Evolutionary conservation across 2,329 filamentous ascomycete genomes (phyloP).

Genomic region (Fusarium sacchari): DNA sequence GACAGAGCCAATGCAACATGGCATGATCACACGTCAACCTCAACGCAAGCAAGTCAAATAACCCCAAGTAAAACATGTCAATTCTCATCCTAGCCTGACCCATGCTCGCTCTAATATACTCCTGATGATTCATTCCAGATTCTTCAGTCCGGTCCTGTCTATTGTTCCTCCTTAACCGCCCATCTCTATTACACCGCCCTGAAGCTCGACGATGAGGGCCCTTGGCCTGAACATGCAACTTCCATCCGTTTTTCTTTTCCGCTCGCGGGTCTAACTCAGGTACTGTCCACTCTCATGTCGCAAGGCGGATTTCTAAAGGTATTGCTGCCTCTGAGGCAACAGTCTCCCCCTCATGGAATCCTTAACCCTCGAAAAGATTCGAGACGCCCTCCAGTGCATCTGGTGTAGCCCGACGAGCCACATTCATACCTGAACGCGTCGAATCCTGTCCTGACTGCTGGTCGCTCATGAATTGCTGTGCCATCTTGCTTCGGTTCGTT

Average conservation of each 20-base stretch:
- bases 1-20: background rate
- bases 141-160: slow-evolving; percentile 23
- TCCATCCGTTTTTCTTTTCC: slow-evolving; percentile 21
- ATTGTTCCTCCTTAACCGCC: slow-evolving; percentile 14
- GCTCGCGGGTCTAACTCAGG: background rate
- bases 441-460: slow-evolving; percentile 47
- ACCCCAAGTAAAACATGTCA: slow-evolving; percentile 1
- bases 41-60: background rate
- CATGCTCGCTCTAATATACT: slow-evolving; percentile 41
- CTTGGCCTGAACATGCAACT: background rate
- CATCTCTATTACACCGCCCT: slow-evolving; percentile 7
- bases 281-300: slow-evolving; percentile 5
- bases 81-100: slow-evolving; percentile 15
- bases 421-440: slow-evolving; percentile 44
- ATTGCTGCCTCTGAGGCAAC: background rate
- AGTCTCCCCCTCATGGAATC: background rate
- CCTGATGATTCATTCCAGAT: slow-evolving; percentile 22
- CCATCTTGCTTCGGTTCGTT: slow-evolving; percentile 60
- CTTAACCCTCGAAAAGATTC: slow-evolving; percentile 57
- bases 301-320: background rate
- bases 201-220: background rate
- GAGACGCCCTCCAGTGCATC: slow-evolving; percentile 66
- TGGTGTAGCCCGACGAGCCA: slow-evolving; percentile 53
- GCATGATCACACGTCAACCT: slow-evolving; percentile 6
- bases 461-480: slow-evolving; percentile 73